A percentile compares a stretch with the other conserved stretches of the same genome.
phyloP scores from a whole-genome alignment of 495 filamentous ascomycete genomes.

The Talaromyces ruber region DNA sequence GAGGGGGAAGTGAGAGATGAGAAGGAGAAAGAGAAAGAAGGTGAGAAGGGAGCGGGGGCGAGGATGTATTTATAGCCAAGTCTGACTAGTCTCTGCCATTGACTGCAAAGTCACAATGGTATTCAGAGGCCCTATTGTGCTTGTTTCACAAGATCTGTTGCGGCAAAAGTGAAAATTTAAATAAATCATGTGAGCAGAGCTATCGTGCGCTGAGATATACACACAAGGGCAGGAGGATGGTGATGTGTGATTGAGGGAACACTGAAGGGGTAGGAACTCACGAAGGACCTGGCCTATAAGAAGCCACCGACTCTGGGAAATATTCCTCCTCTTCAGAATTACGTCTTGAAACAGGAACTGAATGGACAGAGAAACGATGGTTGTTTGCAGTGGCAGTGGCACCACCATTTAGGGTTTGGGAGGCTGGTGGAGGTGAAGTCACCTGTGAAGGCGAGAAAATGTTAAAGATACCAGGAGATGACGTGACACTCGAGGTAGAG shows the following conservation, averaged over 20 bases:
- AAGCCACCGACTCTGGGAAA: constrained; percentile 21
- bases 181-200: not conserved
- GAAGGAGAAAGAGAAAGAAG: constrained; percentile 9
- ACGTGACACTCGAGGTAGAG: constrained; percentile 73
- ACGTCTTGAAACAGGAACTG: constrained; percentile 77
- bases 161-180: constrained; percentile 4
- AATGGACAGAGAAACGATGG: constrained; percentile 59
- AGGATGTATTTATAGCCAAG: constrained; percentile 2
- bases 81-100: not conserved
- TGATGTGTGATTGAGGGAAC: not conserved
- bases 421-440: constrained; percentile 46
- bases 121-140: not conserved
- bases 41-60: constrained; percentile 10
- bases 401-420: constrained; percentile 35
- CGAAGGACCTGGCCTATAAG: constrained; percentile 29
- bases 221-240: not conserved
- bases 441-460: constrained; percentile 65
- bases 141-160: constrained; percentile 9
- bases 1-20: constrained; percentile 6
- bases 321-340: constrained; percentile 43
- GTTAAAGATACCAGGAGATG: constrained; percentile 67
- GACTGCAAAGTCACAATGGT: constrained; percentile 8
- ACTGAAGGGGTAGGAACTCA: constrained; percentile 20
- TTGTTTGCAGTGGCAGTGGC: constrained; percentile 15
- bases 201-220: not conserved